A percentile compares a stretch with the other conserved stretches of the same genome.
These are phyloP conservation scores for Trichophyton verrucosum DNA, from an alignment of 2,329 filamentous ascomycete genomes.

Conservation along the genomic window DNA sequence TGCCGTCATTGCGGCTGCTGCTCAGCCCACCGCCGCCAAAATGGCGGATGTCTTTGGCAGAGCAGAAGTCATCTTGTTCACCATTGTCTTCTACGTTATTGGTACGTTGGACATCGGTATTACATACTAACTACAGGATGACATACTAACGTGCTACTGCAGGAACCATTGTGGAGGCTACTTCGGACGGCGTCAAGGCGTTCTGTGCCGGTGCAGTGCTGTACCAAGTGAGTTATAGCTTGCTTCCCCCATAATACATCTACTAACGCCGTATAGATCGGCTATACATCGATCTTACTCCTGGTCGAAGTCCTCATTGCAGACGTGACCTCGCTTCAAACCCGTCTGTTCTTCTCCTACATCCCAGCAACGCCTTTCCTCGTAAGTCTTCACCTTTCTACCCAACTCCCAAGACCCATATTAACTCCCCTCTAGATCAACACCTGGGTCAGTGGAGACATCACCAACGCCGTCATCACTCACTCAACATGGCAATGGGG, in stretches of 20 bases:
- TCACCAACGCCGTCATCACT: constrained; percentile 40
- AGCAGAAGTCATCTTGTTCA: constrained; percentile 45
- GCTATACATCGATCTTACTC: constrained; percentile 50
- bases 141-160: constrained; percentile 9
- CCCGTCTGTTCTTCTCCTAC: constrained; percentile 53
- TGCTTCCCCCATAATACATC: background rate
- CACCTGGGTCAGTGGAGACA: constrained; percentile 50
- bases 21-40: constrained; percentile 47
- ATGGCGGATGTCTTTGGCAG: constrained; percentile 53
- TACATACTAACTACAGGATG: background rate
- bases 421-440: constrained; percentile 35
- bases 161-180: constrained; percentile 46
- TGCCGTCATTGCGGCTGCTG: constrained; percentile 48
- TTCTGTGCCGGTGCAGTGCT: constrained; percentile 49
- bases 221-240: constrained; percentile 34
- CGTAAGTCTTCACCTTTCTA: constrained; percentile 17
- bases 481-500: constrained; percentile 49
- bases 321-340: constrained; percentile 51
- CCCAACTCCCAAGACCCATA: background rate
- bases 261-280: constrained; percentile 31
- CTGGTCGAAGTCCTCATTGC: constrained; percentile 53
- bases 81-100: constrained; percentile 45
- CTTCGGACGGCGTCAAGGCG: constrained; percentile 35
- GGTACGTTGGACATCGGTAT: constrained; percentile 18
- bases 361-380: constrained; percentile 49